Conservation (phyloP, 2,329 filamentous ascomycete genomes). For the Pseudocercospora ulei region DNA sequence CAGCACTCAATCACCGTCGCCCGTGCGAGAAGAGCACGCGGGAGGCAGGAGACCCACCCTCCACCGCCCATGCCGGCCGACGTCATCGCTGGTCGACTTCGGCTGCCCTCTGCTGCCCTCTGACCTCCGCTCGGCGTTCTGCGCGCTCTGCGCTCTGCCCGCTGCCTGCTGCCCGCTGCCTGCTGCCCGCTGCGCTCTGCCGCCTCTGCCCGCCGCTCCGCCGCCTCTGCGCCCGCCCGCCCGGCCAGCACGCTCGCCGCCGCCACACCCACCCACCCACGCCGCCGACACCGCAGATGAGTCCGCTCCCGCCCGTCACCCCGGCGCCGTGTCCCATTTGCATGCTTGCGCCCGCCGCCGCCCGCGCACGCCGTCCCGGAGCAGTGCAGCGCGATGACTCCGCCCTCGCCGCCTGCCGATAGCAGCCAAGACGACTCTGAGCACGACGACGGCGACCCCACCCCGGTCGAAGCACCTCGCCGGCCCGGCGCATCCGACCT, state of each 20-base stretch:
- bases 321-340: conserved; percentile 9
- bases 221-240: neutral
- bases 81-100: too few relatives aligned
- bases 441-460: conserved; percentile 21
- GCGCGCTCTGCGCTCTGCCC: too few relatives aligned
- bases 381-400: conserved; percentile 20
- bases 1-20: too few relatives aligned
- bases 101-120: too few relatives aligned
- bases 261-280: neutral
- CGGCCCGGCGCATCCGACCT: conserved; percentile 8
- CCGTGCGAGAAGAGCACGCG: too few relatives aligned
- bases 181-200: too few relatives aligned
- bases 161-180: too few relatives aligned
- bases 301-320: conserved; percentile 2
- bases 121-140: too few relatives aligned
- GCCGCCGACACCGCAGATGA: conserved; percentile 6
- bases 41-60: too few relatives aligned
- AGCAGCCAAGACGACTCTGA: conserved; percentile 18
- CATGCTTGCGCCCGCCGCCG: conserved; percentile 9
- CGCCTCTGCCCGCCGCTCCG: neutral
- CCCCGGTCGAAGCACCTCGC: conserved; percentile 14
- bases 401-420: conserved; percentile 17
- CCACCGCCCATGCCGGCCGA: too few relatives aligned
- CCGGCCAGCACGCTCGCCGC: too few relatives aligned
- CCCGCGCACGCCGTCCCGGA: conserved; percentile 12